phyloP scores from a whole-genome alignment of 2,329 filamentous ascomycete genomes.

The Nectriaceae sp. region DNA sequence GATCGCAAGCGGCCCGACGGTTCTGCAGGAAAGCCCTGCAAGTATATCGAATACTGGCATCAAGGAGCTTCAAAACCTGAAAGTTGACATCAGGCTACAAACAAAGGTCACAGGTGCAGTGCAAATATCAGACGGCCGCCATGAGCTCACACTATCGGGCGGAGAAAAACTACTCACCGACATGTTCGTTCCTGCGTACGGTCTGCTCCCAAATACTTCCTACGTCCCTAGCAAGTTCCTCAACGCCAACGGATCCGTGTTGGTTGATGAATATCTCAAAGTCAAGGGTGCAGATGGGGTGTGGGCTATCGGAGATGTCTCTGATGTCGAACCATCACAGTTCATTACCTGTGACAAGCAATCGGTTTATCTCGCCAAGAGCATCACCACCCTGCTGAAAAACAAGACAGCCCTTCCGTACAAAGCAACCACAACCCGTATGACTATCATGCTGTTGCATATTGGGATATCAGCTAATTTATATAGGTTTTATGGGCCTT shows the following conservation, averaged over 20 bases:
- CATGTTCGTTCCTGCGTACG: slow-evolving; percentile 33
- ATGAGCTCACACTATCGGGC: slow-evolving; percentile 7
- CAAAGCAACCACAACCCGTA: background rate
- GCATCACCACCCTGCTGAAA: background rate
- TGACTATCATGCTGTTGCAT: background rate
- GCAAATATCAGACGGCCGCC: background rate
- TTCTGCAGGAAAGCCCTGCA: background rate
- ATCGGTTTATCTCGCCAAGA: slow-evolving; percentile 1
- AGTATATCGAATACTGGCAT: background rate
- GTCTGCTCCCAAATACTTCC: slow-evolving; percentile 28
- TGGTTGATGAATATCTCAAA: slow-evolving; percentile 25
- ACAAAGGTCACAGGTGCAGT: background rate
- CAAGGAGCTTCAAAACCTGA: background rate
- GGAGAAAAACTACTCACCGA: slow-evolving; percentile 29
- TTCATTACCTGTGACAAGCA: slow-evolving; percentile 1
- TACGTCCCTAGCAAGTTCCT: slow-evolving; percentile 28
- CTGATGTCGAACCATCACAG: slow-evolving; percentile 19
- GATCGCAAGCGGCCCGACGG: slow-evolving; percentile 1
- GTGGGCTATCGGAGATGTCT: slow-evolving; percentile 32
- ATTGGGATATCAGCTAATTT: background rate
- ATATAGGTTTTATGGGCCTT: background rate
- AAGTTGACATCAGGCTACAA: background rate
- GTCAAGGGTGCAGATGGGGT: slow-evolving; percentile 22
- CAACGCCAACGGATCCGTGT: slow-evolving; percentile 22
- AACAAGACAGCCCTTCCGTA: background rate